Percentiles rank a stretch among this genome's conserved stretches.
Evolutionary conservation across 805 yeast species (phyloP).

Genomic region (Zygosaccharomyces lentus): DNA sequence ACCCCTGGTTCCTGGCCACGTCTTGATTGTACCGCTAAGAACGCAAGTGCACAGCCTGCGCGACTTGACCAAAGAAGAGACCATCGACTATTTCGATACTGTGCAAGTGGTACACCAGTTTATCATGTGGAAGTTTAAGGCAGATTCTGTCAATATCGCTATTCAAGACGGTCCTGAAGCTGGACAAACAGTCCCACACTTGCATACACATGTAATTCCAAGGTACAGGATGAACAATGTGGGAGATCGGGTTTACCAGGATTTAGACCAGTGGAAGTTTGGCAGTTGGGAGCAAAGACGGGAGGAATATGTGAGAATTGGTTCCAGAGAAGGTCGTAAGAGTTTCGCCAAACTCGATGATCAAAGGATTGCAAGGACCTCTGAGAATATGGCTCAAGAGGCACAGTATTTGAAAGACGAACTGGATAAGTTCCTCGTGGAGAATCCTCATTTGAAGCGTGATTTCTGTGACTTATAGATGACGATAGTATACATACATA

Average conservation of each 20-base stretch:
- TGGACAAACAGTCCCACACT: conserved; percentile 94
- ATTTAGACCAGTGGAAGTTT: conserved; percentile 57
- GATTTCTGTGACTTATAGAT: neutral
- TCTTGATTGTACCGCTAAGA: conserved; percentile 79
- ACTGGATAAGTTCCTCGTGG: conserved; percentile 24
- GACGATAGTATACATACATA: conserved; percentile 2
- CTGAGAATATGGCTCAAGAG: conserved; percentile 67
- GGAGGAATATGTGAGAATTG: conserved; percentile 21
- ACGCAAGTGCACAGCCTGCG: conserved; percentile 54
- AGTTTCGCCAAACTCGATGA: conserved; percentile 43
- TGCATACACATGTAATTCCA: conserved; percentile 93
- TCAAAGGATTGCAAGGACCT: conserved; percentile 52
- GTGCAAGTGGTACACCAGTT: conserved; percentile 67
- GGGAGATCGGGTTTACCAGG: conserved; percentile 71
- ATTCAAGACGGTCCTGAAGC: conserved; percentile 96
- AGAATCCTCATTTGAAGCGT: conserved; percentile 12
- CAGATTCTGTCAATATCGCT: conserved; percentile 83
- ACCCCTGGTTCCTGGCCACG: conserved; percentile 94
- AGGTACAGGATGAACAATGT: conserved; percentile 54
- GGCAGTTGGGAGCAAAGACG: conserved; percentile 36
- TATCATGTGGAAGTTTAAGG: conserved; percentile 61
- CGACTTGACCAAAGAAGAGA: conserved; percentile 69
- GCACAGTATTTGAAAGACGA: conserved; percentile 51
- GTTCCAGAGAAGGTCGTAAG: conserved; percentile 24
- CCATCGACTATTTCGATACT: conserved; percentile 70